Evolutionary conservation across 2,329 filamentous ascomycete species (phyloP).

Genomic region (Penicillium brevicompactum): DNA sequence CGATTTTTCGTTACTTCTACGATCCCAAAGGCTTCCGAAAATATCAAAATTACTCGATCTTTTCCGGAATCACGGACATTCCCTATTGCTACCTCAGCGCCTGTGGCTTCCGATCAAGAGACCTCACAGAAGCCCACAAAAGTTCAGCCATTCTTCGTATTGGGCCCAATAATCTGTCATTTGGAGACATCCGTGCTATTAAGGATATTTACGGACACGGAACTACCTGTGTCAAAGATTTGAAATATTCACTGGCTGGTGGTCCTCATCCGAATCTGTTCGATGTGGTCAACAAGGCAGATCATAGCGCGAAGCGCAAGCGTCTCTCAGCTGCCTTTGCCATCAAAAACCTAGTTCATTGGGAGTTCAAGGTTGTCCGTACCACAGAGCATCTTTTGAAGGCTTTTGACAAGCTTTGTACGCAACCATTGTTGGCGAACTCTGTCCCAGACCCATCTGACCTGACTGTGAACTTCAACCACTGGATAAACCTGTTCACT

Average conservation of each 20-base stretch:
- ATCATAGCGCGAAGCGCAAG: slow-evolving; percentile 53
- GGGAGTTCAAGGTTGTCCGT: slow-evolving; percentile 56
- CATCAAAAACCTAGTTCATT: slow-evolving; percentile 53
- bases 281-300: slow-evolving; percentile 52
- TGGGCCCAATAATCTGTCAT: slow-evolving; percentile 48
- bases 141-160: slow-evolving; percentile 45
- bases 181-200: slow-evolving; percentile 39
- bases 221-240: slow-evolving; percentile 51
- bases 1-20: slow-evolving; percentile 47
- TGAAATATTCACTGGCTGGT: slow-evolving; percentile 45
- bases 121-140: slow-evolving; percentile 47
- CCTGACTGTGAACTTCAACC: slow-evolving; percentile 51
- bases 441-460: slow-evolving; percentile 37
- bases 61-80: slow-evolving; percentile 49
- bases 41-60: slow-evolving; percentile 43
- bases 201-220: slow-evolving; percentile 53
- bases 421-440: slow-evolving; percentile 30
- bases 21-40: slow-evolving; percentile 51
- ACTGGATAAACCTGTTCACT: slow-evolving; percentile 57
- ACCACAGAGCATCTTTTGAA: slow-evolving; percentile 48
- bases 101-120: slow-evolving; percentile 42
- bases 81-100: slow-evolving; percentile 47
- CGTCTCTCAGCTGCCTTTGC: slow-evolving; percentile 53
- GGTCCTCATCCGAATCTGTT: slow-evolving; percentile 54
- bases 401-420: slow-evolving; percentile 47